Evolutionary conservation across 1,284 basidiomycete species (phyloP).

Genomic region (Boletus sp.): DNA sequence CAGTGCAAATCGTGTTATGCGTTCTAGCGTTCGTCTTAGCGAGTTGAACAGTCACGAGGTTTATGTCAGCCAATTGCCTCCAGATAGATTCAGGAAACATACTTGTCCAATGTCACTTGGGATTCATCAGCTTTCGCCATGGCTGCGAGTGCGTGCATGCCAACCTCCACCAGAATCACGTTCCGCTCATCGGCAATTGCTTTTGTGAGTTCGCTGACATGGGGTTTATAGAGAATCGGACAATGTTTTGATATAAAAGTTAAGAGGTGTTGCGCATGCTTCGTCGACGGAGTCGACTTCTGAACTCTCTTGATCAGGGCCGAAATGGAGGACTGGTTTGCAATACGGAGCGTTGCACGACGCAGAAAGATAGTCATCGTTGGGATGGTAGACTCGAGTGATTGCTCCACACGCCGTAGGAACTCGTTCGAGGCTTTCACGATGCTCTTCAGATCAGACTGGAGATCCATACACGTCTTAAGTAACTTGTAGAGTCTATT

Average conservation of each 20-base stretch:
- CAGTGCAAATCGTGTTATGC: constrained; percentile 58
- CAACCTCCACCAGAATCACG: constrained; percentile 57
- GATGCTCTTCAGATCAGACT: constrained; percentile 78
- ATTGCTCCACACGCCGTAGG: constrained; percentile 68
- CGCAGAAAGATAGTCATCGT: constrained; percentile 78
- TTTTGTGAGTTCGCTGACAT: constrained; percentile 72
- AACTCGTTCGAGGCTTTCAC: constrained; percentile 83
- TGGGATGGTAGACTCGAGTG: constrained; percentile 53
- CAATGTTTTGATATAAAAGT: constrained; percentile 74
- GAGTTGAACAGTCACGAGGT: not conserved
- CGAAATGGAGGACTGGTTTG: constrained; percentile 85
- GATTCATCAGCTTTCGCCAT: constrained; percentile 58
- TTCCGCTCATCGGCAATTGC: constrained; percentile 66
- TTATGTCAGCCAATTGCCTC: constrained; percentile 1
- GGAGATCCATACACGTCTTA: constrained; percentile 76
- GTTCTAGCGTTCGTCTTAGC: constrained; percentile 62
- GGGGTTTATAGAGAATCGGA: constrained; percentile 69
- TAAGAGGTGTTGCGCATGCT: constrained; percentile 50
- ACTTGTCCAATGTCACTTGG: constrained; percentile 65
- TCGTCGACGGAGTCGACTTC: constrained; percentile 40
- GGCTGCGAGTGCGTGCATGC: constrained; percentile 72
- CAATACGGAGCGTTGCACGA: constrained; percentile 64
- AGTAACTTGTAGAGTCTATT: constrained; percentile 81
- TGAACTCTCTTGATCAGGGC: constrained; percentile 70
- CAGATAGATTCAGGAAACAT: constrained; percentile 23